Evolutionary conservation across 768 basidiomycete species (phyloP).

Genomic region (Melanogaster broomeanus): DNA sequence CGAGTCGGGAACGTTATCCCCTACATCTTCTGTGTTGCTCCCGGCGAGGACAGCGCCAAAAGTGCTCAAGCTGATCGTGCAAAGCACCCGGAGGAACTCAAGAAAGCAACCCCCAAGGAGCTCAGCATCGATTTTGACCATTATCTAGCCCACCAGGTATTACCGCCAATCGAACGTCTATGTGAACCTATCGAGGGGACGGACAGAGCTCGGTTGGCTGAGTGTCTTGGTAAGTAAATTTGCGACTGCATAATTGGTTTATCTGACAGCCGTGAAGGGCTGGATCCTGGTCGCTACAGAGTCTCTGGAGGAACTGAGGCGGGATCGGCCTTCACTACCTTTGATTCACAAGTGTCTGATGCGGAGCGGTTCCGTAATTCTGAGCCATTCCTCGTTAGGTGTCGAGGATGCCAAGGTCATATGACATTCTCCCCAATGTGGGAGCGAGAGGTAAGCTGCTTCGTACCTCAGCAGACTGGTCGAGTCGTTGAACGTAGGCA

Average conservation of each 20-base stretch:
- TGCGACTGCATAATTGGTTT: neutral
- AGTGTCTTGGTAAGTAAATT: conserved; percentile 78
- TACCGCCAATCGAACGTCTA: conserved; percentile 92
- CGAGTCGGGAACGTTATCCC: conserved; percentile 92
- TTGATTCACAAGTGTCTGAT: conserved; percentile 91
- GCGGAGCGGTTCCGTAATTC: conserved; percentile 82
- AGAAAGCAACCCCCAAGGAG: conserved; percentile 57
- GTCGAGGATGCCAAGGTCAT: conserved; percentile 68
- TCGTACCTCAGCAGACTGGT: neutral
- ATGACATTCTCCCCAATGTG: conserved; percentile 59
- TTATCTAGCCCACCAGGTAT: conserved; percentile 87
- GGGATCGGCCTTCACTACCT: conserved; percentile 61
- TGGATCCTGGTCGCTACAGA: conserved; percentile 61
- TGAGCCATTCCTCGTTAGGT: conserved; percentile 70
- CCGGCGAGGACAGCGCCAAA: conserved; percentile 71
- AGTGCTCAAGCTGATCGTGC: conserved; percentile 86
- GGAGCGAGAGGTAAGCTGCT: conserved; percentile 53
- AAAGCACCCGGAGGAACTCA: conserved; percentile 90
- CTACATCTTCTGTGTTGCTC: conserved; percentile 87
- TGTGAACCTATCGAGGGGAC: conserved; percentile 98
- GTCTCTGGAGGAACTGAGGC: conserved; percentile 51
- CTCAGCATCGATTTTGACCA: conserved; percentile 87
- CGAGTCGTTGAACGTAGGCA: conserved; percentile 28
- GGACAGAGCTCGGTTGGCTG: conserved; percentile 87
- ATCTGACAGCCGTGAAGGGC: conserved; percentile 39